Base-by-base conservation (phyloP, 768 basidiomycete genomes). In the Psilocybe cubensis region DNA sequence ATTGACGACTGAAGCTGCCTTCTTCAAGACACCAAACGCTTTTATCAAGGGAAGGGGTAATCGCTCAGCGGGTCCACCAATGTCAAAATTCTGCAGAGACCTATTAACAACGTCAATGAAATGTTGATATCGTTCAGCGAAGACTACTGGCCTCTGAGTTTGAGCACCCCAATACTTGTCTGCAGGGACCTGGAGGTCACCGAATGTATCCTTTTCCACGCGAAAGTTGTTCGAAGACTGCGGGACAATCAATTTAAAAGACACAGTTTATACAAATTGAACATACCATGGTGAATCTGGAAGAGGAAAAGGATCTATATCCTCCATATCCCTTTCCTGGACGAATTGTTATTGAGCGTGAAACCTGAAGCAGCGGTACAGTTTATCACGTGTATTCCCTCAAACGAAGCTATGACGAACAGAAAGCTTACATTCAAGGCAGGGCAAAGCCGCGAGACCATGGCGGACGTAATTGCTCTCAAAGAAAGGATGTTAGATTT, bases 71-170 rank as follows among this genome's bases (percentile, higher is more conserved):
- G 91, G 88, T 18, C 97, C 97, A 57, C 97, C 97, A 64, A 99
- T 99, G 70, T 99, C 96, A 65, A 99, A 99, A 74, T 99, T 99
- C 74, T 96, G 91, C 59, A 98, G 79, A 18, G 94, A 96, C 43
- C 94, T 93, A 64, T 35, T 52, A 4, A 20, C 9, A 29, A 25
- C 38, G n/a, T 24, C 45, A 27, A 29, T 28, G 38, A 43, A 52
- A 48, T 48, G 46, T 27, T 17, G 18, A 35, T 31, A 33, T 33
- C n/a, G 1, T 29, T 25, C 11, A 23, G 23, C 43, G 25, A 12
- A 25, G 24, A 33, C 41, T 24, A 18, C 11, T 42, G 41, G 90
- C 92, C 97, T 83, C 70, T 98, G 96, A 12, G 97, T 99, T 75
- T 98, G 97, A 17, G 96, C 96, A 58, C 97, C 97, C 94, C 96